Conservation (phyloP, 139 green algal genomes). For the Raphidocelis subcapitata region DNA sequence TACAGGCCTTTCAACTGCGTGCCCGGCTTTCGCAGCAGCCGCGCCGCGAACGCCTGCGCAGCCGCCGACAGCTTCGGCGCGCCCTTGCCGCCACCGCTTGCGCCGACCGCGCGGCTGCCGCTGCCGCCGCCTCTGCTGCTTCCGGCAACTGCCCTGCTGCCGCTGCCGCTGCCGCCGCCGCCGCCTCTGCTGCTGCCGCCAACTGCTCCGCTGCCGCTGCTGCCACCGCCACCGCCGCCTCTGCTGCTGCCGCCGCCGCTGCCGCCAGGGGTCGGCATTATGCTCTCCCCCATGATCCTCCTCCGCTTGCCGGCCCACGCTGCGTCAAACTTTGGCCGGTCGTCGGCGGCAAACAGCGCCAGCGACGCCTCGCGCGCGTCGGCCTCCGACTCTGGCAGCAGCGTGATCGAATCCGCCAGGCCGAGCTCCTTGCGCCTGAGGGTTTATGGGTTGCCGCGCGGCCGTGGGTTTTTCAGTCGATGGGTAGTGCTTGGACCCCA, state of each 20-base stretch:
- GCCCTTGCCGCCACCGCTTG: too few species aligned
- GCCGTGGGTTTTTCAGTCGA: too few species aligned
- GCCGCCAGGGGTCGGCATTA: background rate
- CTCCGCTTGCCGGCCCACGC: conserved; percentile 24
- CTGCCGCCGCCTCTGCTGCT: too few species aligned
- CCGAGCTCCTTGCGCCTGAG: conserved; percentile 51
- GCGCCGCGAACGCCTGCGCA: too few species aligned
- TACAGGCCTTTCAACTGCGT: too few species aligned
- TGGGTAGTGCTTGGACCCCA: too few species aligned
- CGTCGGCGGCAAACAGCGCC: conserved; percentile 35
- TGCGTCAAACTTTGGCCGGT: conserved; percentile 14
- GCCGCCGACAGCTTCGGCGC: too few species aligned
- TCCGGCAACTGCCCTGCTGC: background rate
- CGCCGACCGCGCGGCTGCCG: too few species aligned
- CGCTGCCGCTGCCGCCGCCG: background rate
- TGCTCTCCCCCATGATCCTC: background rate
- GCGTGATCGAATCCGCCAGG: conserved; percentile 54
- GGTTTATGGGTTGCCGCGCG: background rate
- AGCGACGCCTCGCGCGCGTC: conserved; percentile 49
- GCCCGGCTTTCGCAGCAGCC: too few species aligned
- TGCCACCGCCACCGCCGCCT: background rate
- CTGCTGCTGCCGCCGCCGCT: background rate
- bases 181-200: background rate
- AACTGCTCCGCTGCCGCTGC: background rate
- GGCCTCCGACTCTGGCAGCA: conserved; percentile 51